Conservation (phyloP, 345 rosid species). For the Linum tenue region DNA sequence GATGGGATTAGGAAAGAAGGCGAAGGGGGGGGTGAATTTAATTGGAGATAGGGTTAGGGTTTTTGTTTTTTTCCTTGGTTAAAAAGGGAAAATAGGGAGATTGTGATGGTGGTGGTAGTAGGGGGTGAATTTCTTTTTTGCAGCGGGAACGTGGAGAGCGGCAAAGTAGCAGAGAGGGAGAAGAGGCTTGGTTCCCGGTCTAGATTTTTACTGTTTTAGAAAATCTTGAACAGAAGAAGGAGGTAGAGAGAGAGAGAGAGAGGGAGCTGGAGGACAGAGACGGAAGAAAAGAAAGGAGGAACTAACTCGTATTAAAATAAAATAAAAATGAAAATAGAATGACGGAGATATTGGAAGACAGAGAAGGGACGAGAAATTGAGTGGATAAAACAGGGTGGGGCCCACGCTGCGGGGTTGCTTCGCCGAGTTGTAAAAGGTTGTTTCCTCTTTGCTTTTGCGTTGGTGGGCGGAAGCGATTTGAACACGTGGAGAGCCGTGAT, state of each 20-base stretch:
- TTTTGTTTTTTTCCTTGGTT: conserved; percentile 13
- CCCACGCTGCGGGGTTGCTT: conserved; percentile 1
- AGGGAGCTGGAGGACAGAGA: conserved; percentile 9
- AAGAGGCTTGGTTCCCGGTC: conserved; percentile 47
- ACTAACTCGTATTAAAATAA: not conserved
- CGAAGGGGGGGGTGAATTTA: not conserved
- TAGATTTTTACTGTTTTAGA: conserved; percentile 30
- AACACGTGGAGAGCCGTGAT: not conserved
- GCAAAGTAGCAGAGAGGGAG: conserved; percentile 39
- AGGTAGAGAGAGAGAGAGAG: not conserved
- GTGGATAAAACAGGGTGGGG: conserved; percentile 22
- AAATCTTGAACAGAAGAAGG: conserved; percentile 13
- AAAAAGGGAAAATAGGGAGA: conserved; percentile 10
- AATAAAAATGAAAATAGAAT: conserved; percentile 1
- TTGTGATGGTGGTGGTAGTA: too few relatives aligned
- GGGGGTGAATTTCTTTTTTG: not conserved
- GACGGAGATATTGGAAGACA: conserved; percentile 1
- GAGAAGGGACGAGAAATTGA: conserved; percentile 43
- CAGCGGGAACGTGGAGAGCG: conserved; percentile 52
- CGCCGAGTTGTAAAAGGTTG: not conserved
- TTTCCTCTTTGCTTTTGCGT: not conserved
- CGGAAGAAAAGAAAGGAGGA: not conserved
- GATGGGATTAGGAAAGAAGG: not conserved
- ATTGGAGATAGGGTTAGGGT: conserved; percentile 41
- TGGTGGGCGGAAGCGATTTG: not conserved